Evolutionary conservation across 2,329 filamentous ascomycete species (phyloP).

Genomic region (Cladosporium sp.): DNA sequence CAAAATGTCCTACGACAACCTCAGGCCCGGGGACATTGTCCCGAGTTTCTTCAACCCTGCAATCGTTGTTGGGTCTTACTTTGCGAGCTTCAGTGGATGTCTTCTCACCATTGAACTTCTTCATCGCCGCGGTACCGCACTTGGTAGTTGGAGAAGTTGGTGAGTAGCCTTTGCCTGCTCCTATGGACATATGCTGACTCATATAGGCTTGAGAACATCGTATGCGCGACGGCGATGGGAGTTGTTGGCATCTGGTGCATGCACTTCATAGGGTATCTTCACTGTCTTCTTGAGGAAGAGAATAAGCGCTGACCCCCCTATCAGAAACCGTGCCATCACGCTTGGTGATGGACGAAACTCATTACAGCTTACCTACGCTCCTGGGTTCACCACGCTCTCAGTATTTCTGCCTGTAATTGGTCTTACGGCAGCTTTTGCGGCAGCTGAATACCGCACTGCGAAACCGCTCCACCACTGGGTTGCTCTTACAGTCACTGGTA

Average conservation of each 20-base stretch:
- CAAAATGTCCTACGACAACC: constrained; percentile 5
- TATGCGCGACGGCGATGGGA: constrained; percentile 41
- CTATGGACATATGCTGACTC: background rate
- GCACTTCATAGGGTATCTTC: constrained; percentile 56
- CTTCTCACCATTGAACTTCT: constrained; percentile 77
- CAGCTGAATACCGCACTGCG: constrained; percentile 48
- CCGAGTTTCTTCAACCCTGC: constrained; percentile 45
- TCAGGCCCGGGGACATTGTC: constrained; percentile 20
- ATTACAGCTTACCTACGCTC: constrained; percentile 69
- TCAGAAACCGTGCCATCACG: constrained; percentile 74
- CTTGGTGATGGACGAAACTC: constrained; percentile 58
- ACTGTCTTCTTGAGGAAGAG: background rate
- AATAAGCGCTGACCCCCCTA: background rate
- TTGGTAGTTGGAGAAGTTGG: constrained; percentile 29
- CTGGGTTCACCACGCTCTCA: constrained; percentile 67
- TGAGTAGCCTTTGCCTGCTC: constrained; percentile 14
- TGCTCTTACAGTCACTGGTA: constrained; percentile 53
- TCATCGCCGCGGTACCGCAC: constrained; percentile 48
- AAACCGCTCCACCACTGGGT: constrained; percentile 27
- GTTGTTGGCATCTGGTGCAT: constrained; percentile 50
- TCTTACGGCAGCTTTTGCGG: constrained; percentile 65
- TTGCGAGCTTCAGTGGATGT: constrained; percentile 70
- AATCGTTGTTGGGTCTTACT: constrained; percentile 63
- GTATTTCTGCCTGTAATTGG: constrained; percentile 76
- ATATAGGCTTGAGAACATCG: constrained; percentile 38